Evolutionary conservation across 1,284 basidiomycete genomes (phyloP), one percentile per base, ranked within the genome.

Genomic region (Meira nashicola): DNA sequence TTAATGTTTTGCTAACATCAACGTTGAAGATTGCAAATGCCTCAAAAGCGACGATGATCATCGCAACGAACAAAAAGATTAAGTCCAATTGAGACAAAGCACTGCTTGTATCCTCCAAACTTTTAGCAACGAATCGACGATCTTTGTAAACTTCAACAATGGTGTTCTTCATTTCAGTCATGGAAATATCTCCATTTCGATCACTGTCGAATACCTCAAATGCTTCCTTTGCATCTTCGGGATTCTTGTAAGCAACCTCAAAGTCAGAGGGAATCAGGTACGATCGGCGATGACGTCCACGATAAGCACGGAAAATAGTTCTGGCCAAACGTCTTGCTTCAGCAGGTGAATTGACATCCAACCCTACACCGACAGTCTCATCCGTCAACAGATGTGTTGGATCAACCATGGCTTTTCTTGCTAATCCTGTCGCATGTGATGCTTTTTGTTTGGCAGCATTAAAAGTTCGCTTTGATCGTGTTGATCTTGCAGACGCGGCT

Each of bases 151-250:
- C 63, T 44, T 67, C 58, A 63, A 89, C 79, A 28, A 90, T 78
- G 28, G 83, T 84, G 47, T 83, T 82, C 79, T 89, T 90, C 75
- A 90, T 84, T 79, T 90, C 89, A 37, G 83, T 81, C 55, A 86
- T 83, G n/a, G 86, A 86, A 57, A 90, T 82, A 73, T 90, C 89
- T 17, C 87, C 87, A 65, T 90, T 89, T 69, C 84, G 83, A 74
- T 90, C 89, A 64, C 81, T 59, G 59, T 75, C 72, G 71, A 90
- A 88, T 37, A 89, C 83, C 49, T 83, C 83, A 81, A 90, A 90
- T 1, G 88, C 89, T 11, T 81, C 81, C 56, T 83, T 80, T 11
- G 87, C 86, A 17, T 83, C 82, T 51, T 81, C 82, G 6, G 80
- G 76, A n/a, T 82, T 83, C 14, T 81, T 65, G 73, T 87, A 90